Percentiles rank a stretch among this genome's conserved stretches.
Evolutionary conservation across 371 early-diverging fungal species (phyloP).

Genomic region (Actinomortierella wolfii): DNA sequence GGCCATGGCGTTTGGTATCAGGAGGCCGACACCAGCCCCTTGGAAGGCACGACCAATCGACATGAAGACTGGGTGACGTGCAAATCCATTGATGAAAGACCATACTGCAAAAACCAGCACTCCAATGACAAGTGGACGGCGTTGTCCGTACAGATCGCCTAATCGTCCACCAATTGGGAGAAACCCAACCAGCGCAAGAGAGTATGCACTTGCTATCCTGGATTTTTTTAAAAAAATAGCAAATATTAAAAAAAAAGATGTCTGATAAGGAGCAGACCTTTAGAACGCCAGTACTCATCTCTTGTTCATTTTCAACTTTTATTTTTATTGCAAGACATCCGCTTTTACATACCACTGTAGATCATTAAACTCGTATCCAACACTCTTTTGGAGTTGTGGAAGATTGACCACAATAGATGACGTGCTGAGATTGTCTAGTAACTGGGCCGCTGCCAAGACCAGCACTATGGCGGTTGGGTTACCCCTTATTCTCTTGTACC

Average conservation of each 20-base stretch:
- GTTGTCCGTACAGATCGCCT: constrained; percentile 52
- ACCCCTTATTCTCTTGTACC: constrained; percentile 15
- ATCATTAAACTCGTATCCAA: constrained; percentile 26
- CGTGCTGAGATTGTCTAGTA: constrained; percentile 34
- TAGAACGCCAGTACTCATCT: too few relatives aligned
- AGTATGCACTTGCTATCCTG: too few relatives aligned
- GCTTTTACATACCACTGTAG: constrained; percentile 44
- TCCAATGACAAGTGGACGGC: constrained; percentile 44
- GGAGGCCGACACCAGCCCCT: constrained; percentile 53
- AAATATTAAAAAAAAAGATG: not conserved
- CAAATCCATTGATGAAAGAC: constrained; percentile 45
- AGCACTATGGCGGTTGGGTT: constrained; percentile 16
- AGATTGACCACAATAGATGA: constrained; percentile 45
- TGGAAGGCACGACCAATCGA: constrained; percentile 50
- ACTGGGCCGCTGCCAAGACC: constrained; percentile 18
- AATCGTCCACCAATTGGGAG: constrained; percentile 48
- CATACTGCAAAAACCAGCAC: constrained; percentile 47
- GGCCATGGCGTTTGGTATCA: constrained; percentile 40
- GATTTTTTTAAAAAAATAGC: too few relatives aligned
- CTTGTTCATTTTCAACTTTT: too few relatives aligned
- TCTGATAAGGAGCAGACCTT: too few relatives aligned
- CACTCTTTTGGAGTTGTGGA: constrained; percentile 31
- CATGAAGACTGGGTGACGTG: constrained; percentile 47
- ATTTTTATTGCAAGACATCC: too few relatives aligned
- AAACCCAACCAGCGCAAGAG: constrained; percentile 50